phyloP scores from a whole-genome alignment of 805 yeast genomes.

The Candida arabinofermentans region DNA sequence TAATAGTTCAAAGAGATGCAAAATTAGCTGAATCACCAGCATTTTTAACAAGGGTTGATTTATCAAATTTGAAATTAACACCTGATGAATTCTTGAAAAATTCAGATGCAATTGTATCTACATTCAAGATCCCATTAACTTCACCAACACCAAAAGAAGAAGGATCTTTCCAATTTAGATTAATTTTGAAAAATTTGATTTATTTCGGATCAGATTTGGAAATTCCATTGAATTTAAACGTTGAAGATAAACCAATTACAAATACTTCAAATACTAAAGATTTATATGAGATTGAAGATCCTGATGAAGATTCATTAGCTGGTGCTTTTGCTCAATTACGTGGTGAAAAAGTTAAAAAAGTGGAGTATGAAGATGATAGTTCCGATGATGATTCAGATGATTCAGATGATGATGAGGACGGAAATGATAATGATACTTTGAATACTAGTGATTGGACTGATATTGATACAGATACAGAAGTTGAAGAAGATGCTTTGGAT shows the following conservation, averaged over 20 bases:
- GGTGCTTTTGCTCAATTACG: slow-evolving; percentile 70
- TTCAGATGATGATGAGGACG: slow-evolving; percentile 16
- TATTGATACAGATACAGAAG: slow-evolving; percentile 63
- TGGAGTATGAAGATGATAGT: slow-evolving; percentile 36
- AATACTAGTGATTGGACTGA: slow-evolving; percentile 43
- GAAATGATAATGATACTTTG: slow-evolving; percentile 18
- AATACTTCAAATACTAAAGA: slow-evolving; percentile 32
- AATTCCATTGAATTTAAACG: slow-evolving; percentile 66
- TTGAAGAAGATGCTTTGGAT: slow-evolving; percentile 37
- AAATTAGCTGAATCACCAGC: slow-evolving; percentile 71
- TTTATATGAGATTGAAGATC: slow-evolving; percentile 58
- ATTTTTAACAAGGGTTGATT: slow-evolving; percentile 45
- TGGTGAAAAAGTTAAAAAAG: slow-evolving; percentile 53
- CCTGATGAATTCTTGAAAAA: slow-evolving; percentile 45
- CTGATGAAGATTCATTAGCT: slow-evolving; percentile 71
- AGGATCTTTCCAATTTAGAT: slow-evolving; percentile 66
- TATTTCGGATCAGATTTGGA: slow-evolving; percentile 83
- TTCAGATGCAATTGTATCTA: slow-evolving; percentile 54
- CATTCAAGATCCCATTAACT: slow-evolving; percentile 70
- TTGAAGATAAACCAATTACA: slow-evolving; percentile 53
- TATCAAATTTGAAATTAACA: slow-evolving; percentile 50
- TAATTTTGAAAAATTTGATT: slow-evolving; percentile 65
- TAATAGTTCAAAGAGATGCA: slow-evolving; percentile 72
- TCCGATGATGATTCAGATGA: slow-evolving; percentile 30
- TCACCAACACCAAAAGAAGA: slow-evolving; percentile 73